Evolutionary conservation across 106 monocot genomes (phyloP).

Genomic region (Dendrobium nobile): DNA sequence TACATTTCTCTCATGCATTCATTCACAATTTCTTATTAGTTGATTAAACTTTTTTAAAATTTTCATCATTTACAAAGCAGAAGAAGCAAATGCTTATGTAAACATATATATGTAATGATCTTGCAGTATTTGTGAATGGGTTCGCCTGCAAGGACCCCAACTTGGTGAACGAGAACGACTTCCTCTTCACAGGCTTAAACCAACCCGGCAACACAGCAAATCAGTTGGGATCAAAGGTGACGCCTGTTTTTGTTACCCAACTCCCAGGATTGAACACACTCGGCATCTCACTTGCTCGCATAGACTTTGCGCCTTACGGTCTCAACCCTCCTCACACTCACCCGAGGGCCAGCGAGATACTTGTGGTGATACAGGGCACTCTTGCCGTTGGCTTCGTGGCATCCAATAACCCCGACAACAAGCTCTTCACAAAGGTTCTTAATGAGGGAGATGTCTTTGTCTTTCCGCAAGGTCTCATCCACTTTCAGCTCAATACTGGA

Average conservation of each 20-base stretch:
- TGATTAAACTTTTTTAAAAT: too few species aligned
- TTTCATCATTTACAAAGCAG: too few species aligned
- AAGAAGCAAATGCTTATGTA: too few species aligned
- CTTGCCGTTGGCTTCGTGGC: conserved; percentile 67
- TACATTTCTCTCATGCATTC: too few species aligned
- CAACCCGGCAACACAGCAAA: conserved; percentile 38
- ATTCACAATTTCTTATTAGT: too few species aligned
- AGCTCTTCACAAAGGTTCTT: conserved; percentile 30
- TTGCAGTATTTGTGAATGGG: conserved; percentile 13
- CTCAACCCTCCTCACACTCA: conserved; percentile 88
- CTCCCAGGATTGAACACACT: conserved; percentile 49
- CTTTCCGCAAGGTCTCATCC: conserved; percentile 73
- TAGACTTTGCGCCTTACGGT: conserved; percentile 39
- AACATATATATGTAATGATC: neutral
- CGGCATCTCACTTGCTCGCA: conserved; percentile 69
- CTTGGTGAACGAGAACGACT: conserved; percentile 39
- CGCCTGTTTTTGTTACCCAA: conserved; percentile 42
- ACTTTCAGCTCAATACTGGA: conserved; percentile 59
- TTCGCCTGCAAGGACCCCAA: conserved; percentile 36
- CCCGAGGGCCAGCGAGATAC: conserved; percentile 59
- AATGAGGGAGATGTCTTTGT: conserved; percentile 58
- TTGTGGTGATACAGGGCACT: conserved; percentile 43
- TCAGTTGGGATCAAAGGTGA: conserved; percentile 34
- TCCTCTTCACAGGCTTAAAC: conserved; percentile 49
- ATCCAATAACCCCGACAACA: conserved; percentile 26